Evolutionary conservation across 306 rosid genomes (phyloP), one percentile per base, ranked within the genome.

Genomic region (Prosopis cineraria): DNA sequence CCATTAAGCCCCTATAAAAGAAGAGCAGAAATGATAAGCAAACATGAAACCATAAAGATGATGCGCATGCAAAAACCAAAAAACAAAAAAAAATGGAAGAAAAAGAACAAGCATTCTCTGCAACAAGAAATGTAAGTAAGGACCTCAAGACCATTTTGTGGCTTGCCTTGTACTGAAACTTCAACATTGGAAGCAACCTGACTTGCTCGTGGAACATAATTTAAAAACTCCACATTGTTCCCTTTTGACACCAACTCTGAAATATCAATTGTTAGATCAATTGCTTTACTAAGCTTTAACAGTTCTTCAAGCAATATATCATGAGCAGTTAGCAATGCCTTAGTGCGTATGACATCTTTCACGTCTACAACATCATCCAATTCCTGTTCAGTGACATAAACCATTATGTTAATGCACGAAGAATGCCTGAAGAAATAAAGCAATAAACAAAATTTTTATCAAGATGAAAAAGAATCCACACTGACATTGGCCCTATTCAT

Each of bases 91-190:
- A 10, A 56, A 31, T 64, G 47, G 27, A n/a, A n/a, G 17, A 64
- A 40, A 37, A 0, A 29, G 7, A 75, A 60, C 65, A 68, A 12
- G 36, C 43, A 63, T n/a, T 50, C 34, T 65, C 37, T 62, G 74
- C 75, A 72, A 81, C 62, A 72, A 81, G 78, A 86, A 86, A 79
- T 73, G 69, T 73, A 75, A 85, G 78, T 76, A 81, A 77, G 85
- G 88, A 94, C 98, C 98, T 92, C 83, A 83, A 84, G 83, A 81
- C 84, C 86, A 87, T 84, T 89, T 75, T 82, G 92, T 83, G 87
- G 90, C 87, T 89, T 91, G 92, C 85, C 92, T 81, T 84, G 89
- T 88, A 88, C 88, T 41, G 88, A 78, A 84, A 79, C 56, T 44
- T 78, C 85, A 73, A 68, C 85, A 77, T 80, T 75, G 78, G 68